Evolutionary conservation across 495 filamentous ascomycete species (phyloP).

Genomic region (Coniosporium apollinis): DNA sequence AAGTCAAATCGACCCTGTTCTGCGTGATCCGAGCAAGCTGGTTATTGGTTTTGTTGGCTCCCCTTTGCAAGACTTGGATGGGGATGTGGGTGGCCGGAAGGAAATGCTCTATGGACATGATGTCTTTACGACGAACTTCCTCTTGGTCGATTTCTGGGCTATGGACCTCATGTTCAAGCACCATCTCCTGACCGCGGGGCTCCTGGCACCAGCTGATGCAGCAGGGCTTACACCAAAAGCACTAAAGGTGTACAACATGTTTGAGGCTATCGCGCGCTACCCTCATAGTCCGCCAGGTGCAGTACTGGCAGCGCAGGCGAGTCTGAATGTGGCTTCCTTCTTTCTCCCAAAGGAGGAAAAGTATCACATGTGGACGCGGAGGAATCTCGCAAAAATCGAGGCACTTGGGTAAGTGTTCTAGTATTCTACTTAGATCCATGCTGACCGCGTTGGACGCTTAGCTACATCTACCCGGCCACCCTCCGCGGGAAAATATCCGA

Average conservation of each 20-base stretch:
- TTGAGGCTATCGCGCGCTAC: conserved; percentile 60
- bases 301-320: conserved; percentile 56
- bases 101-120: conserved; percentile 48
- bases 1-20: conserved; percentile 36
- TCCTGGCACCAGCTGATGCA: conserved; percentile 34
- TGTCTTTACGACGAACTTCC: conserved; percentile 55
- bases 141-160: conserved; percentile 61
- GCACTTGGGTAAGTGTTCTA: conserved; percentile 52
- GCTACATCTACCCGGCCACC: conserved; percentile 63
- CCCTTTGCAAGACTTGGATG: conserved; percentile 31
- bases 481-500: conserved; percentile 59
- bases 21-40: conserved; percentile 32
- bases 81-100: conserved; percentile 47
- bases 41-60: conserved; percentile 39
- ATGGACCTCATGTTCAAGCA: conserved; percentile 67
- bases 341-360: conserved; percentile 58
- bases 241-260: conserved; percentile 53
- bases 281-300: conserved; percentile 52
- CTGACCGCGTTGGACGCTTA: conserved; percentile 20
- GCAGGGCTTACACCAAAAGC: conserved; percentile 36
- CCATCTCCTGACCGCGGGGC: conserved; percentile 39
- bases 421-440: not conserved
- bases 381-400: conserved; percentile 66
- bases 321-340: conserved; percentile 55
- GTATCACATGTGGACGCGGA: conserved; percentile 69